phyloP scores from a whole-genome alignment of 106 monocot genomes.

The Narthecium ossifragum region DNA sequence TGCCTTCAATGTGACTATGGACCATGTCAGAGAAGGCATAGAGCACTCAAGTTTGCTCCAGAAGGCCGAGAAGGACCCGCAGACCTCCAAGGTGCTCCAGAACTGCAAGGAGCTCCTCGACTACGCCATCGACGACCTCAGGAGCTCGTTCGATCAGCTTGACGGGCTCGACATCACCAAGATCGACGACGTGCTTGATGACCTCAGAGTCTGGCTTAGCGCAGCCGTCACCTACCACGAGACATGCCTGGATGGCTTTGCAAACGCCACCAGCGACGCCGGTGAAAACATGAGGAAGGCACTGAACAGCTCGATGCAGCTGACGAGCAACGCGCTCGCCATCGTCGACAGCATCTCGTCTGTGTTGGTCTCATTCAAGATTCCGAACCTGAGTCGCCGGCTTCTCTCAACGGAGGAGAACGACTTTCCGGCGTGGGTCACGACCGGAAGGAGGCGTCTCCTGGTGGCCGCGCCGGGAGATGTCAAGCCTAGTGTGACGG shows the following conservation, averaged over 20 bases:
- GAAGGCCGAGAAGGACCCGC: constrained; percentile 22
- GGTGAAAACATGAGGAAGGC: constrained; percentile 25
- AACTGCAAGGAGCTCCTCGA: constrained; percentile 33
- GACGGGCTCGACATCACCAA: constrained; percentile 13
- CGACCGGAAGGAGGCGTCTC: constrained; percentile 14
- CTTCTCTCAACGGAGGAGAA: constrained; percentile 12
- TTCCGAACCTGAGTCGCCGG: constrained; percentile 22
- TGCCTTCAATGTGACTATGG: constrained; percentile 24
- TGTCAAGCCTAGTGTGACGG: constrained; percentile 20
- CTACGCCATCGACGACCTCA: constrained; percentile 34
- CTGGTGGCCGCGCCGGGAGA: background rate
- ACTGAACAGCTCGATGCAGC: constrained; percentile 22
- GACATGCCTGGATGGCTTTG: constrained; percentile 46
- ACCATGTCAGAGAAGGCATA: constrained; percentile 11
- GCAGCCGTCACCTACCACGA: constrained; percentile 27
- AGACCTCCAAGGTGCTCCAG: constrained; percentile 16
- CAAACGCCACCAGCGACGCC: constrained; percentile 14
- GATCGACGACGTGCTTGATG: constrained; percentile 16
- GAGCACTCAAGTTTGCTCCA: constrained; percentile 27
- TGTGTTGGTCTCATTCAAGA: constrained; percentile 16
- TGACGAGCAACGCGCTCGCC: constrained; percentile 33
- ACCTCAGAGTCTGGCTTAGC: constrained; percentile 40
- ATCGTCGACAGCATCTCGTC: constrained; percentile 21
- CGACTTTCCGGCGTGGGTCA: constrained; percentile 26
- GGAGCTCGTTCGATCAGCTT: constrained; percentile 16